These are phyloP conservation scores for Epichloe glyceriae DNA, from an alignment of 2,329 filamentous ascomycete species.

Conservation along the genomic window DNA sequence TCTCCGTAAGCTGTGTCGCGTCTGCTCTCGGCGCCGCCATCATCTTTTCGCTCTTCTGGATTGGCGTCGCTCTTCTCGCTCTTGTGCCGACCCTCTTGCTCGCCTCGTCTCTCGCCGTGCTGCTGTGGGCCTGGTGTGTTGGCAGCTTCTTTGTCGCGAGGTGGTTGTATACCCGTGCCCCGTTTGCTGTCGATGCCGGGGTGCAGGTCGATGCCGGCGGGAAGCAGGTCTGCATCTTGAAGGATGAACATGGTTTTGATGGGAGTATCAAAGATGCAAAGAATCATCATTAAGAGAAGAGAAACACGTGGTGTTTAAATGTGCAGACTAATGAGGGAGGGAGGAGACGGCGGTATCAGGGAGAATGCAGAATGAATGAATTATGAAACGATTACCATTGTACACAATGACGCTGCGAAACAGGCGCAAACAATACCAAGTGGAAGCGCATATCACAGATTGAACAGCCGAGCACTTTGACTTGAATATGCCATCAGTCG, in stretches of 20 bases:
- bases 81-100: constrained; percentile 57
- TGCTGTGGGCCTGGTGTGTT: constrained; percentile 56
- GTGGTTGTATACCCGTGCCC: constrained; percentile 30
- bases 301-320: no score
- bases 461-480: neutral
- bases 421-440: neutral
- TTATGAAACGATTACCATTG: no score
- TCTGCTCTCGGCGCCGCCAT: constrained; percentile 50
- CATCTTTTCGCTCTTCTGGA: constrained; percentile 54
- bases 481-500: neutral
- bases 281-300: neutral
- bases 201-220: constrained; percentile 11
- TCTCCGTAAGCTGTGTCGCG: constrained; percentile 48
- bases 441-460: neutral
- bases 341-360: neutral
- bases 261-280: constrained; percentile 5
- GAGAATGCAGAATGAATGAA: neutral
- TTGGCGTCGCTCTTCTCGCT: constrained; percentile 51
- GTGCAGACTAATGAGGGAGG: no score
- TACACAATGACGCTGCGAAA: neutral
- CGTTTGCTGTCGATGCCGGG: constrained; percentile 11
- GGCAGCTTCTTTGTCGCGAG: constrained; percentile 40
- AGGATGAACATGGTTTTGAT: constrained; percentile 13
- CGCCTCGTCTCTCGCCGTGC: constrained; percentile 46
- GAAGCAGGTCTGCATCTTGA: constrained; percentile 8